Conservation (phyloP, 768 basidiomycete genomes). For the Cubamyces sp. region DNA sequence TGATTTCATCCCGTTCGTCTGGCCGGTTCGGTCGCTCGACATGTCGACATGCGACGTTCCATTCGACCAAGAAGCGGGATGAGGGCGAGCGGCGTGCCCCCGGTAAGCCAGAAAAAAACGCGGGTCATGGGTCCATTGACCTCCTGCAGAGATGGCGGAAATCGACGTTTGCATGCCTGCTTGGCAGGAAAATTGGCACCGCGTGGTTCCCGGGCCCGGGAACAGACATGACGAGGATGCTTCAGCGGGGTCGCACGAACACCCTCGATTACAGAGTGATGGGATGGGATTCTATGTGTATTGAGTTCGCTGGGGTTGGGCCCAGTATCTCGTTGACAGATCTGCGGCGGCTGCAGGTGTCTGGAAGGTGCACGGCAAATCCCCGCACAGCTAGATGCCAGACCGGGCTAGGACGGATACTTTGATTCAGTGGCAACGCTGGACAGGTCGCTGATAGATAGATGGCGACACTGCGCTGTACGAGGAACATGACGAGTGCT, state of each 20-base stretch:
- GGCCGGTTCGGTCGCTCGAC: no score
- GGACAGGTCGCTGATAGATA: constrained; percentile 21
- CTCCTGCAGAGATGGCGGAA: not conserved
- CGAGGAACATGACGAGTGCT: not conserved
- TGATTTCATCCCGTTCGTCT: no score
- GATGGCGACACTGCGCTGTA: constrained; percentile 2
- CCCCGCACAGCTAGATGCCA: constrained; percentile 12
- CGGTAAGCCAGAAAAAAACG: constrained; percentile 6
- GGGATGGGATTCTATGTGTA: not conserved
- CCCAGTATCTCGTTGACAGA: constrained; percentile 14
- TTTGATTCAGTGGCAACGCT: constrained; percentile 22
- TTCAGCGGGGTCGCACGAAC: constrained; percentile 4
- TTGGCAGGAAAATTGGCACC: constrained; percentile 7
- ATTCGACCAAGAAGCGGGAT: constrained; percentile 21
- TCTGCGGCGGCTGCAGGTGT: constrained; percentile 5
- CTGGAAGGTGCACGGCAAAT: constrained; percentile 8
- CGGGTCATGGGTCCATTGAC: constrained; percentile 4
- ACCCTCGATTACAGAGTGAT: constrained; percentile 1
- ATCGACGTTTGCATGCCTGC: constrained; percentile 3
- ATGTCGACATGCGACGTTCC: constrained; percentile 11
- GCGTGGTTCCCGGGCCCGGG: not conserved
- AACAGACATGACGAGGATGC: not conserved
- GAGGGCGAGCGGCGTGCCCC: constrained; percentile 7
- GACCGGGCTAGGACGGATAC: constrained; percentile 14
- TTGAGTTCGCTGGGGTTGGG: constrained; percentile 1